Conservation (phyloP, 176 grass and related monocot genomes). For the Pharus latifolius region DNA sequence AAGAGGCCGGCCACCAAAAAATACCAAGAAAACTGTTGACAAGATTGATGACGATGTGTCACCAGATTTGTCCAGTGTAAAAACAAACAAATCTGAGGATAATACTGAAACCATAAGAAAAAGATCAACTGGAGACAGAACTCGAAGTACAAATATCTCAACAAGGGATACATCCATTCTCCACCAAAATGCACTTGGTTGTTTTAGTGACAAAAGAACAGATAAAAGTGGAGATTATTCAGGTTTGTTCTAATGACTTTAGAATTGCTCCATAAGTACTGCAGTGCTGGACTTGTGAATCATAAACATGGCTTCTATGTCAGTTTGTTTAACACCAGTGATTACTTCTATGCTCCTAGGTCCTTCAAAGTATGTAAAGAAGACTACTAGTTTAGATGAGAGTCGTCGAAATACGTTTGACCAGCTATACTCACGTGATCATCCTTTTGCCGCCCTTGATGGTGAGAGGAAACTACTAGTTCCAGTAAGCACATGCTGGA, state of each 20-base stretch:
- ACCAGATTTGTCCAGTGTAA: conserved; percentile 42
- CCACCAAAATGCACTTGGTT: conserved; percentile 10
- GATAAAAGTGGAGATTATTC: conserved; percentile 48
- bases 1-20: conserved; percentile 62
- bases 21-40: conserved; percentile 21
- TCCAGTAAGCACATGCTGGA: conserved; percentile 45
- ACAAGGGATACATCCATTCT: conserved; percentile 21
- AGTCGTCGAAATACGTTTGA: conserved; percentile 43
- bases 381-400: conserved; percentile 36
- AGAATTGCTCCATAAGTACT: not conserved
- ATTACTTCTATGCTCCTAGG: conserved; percentile 19
- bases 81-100: conserved; percentile 24
- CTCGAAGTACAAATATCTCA: conserved; percentile 19
- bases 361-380: conserved; percentile 40
- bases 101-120: conserved; percentile 32
- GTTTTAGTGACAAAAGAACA: conserved; percentile 30
- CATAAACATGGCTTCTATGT: conserved; percentile 6
- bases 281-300: not conserved
- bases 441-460: conserved; percentile 36
- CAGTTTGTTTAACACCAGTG: not conserved
- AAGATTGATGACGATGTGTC: conserved; percentile 11
- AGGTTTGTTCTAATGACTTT: conserved; percentile 26
- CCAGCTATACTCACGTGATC: conserved; percentile 16
- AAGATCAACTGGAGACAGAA: conserved; percentile 22
- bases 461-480: conserved; percentile 47